Evolutionary conservation across 257 asterid genomes (phyloP).

Genomic region (Scutellaria galericulata): DNA sequence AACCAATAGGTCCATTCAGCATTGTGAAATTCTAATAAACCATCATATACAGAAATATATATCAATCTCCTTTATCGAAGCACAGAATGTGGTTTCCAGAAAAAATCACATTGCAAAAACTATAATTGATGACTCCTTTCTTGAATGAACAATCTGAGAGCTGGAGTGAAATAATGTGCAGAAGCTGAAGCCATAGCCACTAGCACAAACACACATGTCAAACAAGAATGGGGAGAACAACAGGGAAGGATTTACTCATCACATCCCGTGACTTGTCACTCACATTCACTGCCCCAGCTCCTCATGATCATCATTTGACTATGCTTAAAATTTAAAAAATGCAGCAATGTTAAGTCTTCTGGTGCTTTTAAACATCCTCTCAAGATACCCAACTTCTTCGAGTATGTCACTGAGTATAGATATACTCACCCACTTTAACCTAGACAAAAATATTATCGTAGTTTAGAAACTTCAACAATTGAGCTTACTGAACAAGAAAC

Average conservation of each 20-base stretch:
- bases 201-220: neutral
- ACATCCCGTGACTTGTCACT: constrained; percentile 3
- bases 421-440: neutral
- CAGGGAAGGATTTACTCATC: neutral
- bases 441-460: neutral
- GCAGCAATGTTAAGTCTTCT: neutral
- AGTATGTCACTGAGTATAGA: neutral
- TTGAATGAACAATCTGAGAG: neutral
- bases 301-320: neutral
- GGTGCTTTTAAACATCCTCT: constrained; percentile 27
- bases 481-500: neutral
- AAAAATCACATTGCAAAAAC: neutral
- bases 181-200: constrained; percentile 1
- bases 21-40: neutral
- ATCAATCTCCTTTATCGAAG: neutral
- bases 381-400: neutral
- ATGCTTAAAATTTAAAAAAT: neutral
- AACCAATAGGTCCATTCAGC: constrained; percentile 3
- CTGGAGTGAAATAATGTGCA: neutral
- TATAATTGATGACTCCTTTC: constrained; percentile 6
- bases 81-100: neutral
- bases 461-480: neutral
- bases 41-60: neutral
- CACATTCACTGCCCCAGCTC: constrained; percentile 8
- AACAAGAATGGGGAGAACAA: neutral